Conservation (phyloP, 2,329 filamentous ascomycete species). For the Cladophialophora exuberans region DNA sequence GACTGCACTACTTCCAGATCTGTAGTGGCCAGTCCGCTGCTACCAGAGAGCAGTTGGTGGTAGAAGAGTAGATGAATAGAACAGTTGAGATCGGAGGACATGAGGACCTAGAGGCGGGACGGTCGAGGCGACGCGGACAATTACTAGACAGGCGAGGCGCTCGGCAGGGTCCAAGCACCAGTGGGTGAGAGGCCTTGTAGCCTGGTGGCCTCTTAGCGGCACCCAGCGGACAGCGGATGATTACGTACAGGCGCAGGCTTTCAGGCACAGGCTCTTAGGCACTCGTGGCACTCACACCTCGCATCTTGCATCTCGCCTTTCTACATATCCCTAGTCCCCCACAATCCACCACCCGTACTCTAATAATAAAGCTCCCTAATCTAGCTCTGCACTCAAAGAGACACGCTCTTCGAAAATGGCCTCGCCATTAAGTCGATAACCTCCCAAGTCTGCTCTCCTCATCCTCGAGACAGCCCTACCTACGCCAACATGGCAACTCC, state of each 20-base stretch:
- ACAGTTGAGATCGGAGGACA: constrained; percentile 1
- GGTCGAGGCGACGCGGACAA: neutral
- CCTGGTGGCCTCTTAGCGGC: too few relatives aligned
- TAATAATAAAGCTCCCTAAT: too few relatives aligned
- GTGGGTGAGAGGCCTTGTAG: too few relatives aligned
- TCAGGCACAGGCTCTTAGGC: neutral
- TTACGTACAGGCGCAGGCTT: too few relatives aligned
- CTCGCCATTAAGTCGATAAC: too few relatives aligned
- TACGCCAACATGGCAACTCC: constrained; percentile 52
- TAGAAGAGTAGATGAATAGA: too few relatives aligned
- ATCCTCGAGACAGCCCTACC: constrained; percentile 1
- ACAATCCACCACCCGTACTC: too few relatives aligned
- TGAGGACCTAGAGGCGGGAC: constrained; percentile 5
- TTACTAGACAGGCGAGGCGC: too few relatives aligned
- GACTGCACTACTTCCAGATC: constrained; percentile 22
- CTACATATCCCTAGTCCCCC: neutral
- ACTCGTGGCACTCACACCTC: constrained; percentile 2
- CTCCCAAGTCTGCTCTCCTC: constrained; percentile 1
- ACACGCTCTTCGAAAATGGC: too few relatives aligned
- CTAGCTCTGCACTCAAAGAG: too few relatives aligned
- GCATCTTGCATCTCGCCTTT: neutral
- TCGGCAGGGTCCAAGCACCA: neutral
- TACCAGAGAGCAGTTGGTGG: constrained; percentile 11
- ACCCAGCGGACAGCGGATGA: too few relatives aligned
- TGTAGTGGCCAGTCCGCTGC: neutral